Evolutionary conservation across 2,329 filamentous ascomycete genomes (phyloP).

Genomic region (Paracorniculantispora psalliotae): DNA sequence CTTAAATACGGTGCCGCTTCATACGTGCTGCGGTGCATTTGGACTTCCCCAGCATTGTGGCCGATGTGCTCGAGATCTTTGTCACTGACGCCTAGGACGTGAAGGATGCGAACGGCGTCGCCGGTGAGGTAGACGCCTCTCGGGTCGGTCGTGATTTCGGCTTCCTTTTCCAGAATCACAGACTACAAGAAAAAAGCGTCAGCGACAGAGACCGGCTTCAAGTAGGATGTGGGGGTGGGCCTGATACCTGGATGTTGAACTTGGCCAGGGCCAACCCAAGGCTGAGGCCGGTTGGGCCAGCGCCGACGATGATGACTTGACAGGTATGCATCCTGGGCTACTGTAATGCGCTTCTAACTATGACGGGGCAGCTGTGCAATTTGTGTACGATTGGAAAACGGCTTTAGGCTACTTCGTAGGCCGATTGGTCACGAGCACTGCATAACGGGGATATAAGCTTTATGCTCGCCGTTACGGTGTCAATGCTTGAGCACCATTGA

Average conservation of each 20-base stretch:
- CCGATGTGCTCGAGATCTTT: slow-evolving; percentile 5
- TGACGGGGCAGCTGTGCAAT: too few species aligned
- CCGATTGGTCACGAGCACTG: too few species aligned
- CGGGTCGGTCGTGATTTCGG: slow-evolving; percentile 23
- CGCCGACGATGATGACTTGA: slow-evolving; percentile 5
- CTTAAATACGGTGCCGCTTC: neutral
- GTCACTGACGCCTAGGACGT: slow-evolving; percentile 22
- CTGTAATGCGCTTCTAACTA: too few species aligned
- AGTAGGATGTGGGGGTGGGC: too few species aligned
- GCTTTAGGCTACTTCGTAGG: too few species aligned
- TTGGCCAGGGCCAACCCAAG: neutral
- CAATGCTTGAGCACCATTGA: too few species aligned
- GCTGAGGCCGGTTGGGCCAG: neutral
- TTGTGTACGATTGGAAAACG: too few species aligned
- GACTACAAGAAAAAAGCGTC: slow-evolving; percentile 14
- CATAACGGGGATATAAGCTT: too few species aligned
- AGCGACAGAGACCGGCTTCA: too few species aligned
- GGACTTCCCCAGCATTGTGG: slow-evolving; percentile 12
- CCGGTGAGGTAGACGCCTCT: slow-evolving; percentile 27
- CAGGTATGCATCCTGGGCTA: too few species aligned
- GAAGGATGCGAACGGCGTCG: slow-evolving; percentile 25
- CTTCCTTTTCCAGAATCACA: slow-evolving; percentile 24
- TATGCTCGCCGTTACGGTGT: too few species aligned
- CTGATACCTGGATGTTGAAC: neutral
- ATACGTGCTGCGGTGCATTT: slow-evolving; percentile 20